Base-by-base conservation (phyloP, 225 moss, liverwort and hornwort species). In the Sphagnum contortum region DNA sequence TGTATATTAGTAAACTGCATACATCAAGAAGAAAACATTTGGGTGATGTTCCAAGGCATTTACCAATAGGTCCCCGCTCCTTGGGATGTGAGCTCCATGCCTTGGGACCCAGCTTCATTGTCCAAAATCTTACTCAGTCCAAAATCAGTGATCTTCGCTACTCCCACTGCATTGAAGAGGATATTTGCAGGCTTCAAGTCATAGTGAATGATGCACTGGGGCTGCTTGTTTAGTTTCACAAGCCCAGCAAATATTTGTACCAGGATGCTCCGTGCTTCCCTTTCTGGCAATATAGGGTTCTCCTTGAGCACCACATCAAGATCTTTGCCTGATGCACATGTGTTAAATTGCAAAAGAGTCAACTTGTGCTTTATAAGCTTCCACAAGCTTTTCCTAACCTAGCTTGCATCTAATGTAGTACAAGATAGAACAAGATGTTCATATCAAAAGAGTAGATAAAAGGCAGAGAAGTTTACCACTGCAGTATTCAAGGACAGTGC, bases 21-120 rank as follows among this genome's bases (percentile, higher is more conserved):
- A 29, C 29, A 29, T 29, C 29, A 29, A 29, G 29, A 29, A 29
- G 29, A 29, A 0, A 29, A 29, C 29, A 29, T 29, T 29, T 1
- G 29, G 29, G 29, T 29, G 29, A 29, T 29, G 29, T 29, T 29
- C 29, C 29, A 29, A 29, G 5, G 11, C 9, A 63, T 56, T 60
- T 80, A 91, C 94, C 94, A 94, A 73, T 91, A 94, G 64, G 94
- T 94, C 70, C 94, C 94, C 72, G 94, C 94, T 75, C 94, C 94
- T 73, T 94, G 94, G 55, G 94, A 94, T 29, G 94, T 94, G 50
- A 94, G 76, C 62, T 94, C 94, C 91, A 94, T 94, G 65, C 94
- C 94, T 79, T 87, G 89, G 52, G 94, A 94, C 67, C 89, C 91
- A 73, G 87, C 88, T 68, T 91, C 91, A 49, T 89, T 89, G 64